Evolutionary conservation across 202 grass and related monocot species (phyloP).

Genomic region (Saccharum hybrid): DNA sequence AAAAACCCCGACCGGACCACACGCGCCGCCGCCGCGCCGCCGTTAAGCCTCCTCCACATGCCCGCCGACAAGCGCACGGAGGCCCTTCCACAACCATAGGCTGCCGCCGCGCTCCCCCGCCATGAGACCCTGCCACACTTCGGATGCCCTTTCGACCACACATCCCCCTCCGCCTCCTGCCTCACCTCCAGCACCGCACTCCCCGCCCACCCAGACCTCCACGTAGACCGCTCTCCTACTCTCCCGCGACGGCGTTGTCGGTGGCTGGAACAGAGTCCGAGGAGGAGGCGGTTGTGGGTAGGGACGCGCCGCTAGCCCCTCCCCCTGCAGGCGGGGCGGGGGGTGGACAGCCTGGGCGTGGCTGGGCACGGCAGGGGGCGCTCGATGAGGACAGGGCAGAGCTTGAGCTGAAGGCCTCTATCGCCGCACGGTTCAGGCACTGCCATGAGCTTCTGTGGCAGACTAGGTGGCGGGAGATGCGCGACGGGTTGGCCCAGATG

Average conservation of each 20-base stretch:
- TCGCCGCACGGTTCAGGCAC: constrained; percentile 40
- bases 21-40: constrained; percentile 11
- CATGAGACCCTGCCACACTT: constrained; percentile 48
- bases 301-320: constrained; percentile 25
- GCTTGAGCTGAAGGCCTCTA: constrained; percentile 30
- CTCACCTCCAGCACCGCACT: constrained; percentile 21
- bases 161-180: constrained; percentile 35
- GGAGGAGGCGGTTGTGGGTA: constrained; percentile 24
- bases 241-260: constrained; percentile 12
- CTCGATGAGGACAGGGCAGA: constrained; percentile 14
- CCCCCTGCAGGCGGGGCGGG: neutral
- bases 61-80: neutral
- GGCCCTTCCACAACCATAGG: constrained; percentile 5
- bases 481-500: constrained; percentile 49
- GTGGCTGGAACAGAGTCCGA: constrained; percentile 28
- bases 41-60: constrained; percentile 19
- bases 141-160: constrained; percentile 63
- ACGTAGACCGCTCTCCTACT: neutral
- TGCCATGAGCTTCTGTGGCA: constrained; percentile 62
- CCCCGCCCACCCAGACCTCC: neutral
- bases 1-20: constrained; percentile 1
- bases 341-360: neutral
- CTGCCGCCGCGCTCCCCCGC: neutral
- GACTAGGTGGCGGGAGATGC: constrained; percentile 63
- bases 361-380: constrained; percentile 3